phyloP scores from a whole-genome alignment of 352 stramenopile genomes.

The Phytophthora litchii region DNA sequence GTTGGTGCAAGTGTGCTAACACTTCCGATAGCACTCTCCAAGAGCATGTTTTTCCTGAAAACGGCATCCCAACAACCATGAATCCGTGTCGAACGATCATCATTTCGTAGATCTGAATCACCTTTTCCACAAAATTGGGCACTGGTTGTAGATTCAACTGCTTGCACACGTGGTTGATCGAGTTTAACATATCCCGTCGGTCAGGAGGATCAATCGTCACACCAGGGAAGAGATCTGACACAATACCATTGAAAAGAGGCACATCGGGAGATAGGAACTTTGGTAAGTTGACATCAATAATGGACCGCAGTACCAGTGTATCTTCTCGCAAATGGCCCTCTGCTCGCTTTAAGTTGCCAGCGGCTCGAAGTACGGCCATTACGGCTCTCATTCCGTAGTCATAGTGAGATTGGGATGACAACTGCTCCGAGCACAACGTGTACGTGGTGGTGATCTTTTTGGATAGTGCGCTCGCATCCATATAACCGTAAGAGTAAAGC shows the following conservation, averaged over 20 bases:
- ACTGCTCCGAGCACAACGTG: constrained; percentile 94
- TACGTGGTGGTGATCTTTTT: constrained; percentile 96
- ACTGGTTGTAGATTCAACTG: constrained; percentile 87
- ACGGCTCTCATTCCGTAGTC: constrained; percentile 96
- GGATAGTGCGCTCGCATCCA: constrained; percentile 87
- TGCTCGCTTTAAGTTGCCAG: constrained; percentile 90
- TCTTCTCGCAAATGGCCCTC: constrained; percentile 85
- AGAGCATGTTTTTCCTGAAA: constrained; percentile 93
- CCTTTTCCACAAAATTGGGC: constrained; percentile 92
- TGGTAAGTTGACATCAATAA: constrained; percentile 95
- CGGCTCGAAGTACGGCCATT: constrained; percentile 93
- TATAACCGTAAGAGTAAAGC: constrained; percentile 94
- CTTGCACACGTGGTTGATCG: constrained; percentile 83
- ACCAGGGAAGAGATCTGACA: constrained; percentile 93
- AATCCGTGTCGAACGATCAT: constrained; percentile 96
- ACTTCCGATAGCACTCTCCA: constrained; percentile 92
- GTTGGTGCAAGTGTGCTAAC: constrained; percentile 75
- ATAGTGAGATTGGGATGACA: constrained; percentile 95
- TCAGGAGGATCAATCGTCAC: constrained; percentile 91
- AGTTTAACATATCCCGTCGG: constrained; percentile 81
- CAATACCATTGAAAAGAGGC: constrained; percentile 94
- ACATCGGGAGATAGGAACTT: constrained; percentile 95
- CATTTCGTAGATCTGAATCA: constrained; percentile 97
- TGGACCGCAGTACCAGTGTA: constrained; percentile 90
- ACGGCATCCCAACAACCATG: constrained; percentile 96